Percentiles rank a stretch among this genome's conserved stretches.
Conservation (phyloP, 768 basidiomycete genomes). For the Rhizopogon vulgaris region DNA sequence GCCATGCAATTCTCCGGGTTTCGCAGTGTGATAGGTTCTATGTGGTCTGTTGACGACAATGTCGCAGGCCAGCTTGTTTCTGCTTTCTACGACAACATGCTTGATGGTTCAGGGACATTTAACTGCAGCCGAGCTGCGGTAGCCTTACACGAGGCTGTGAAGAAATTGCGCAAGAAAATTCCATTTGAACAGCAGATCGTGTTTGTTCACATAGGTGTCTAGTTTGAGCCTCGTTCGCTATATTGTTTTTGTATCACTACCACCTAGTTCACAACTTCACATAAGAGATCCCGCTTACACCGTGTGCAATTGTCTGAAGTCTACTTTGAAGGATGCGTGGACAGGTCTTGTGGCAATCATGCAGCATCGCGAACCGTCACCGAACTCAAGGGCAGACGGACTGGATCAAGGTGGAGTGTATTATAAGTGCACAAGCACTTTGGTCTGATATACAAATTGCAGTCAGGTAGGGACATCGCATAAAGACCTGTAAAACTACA, state of each 20-base stretch:
- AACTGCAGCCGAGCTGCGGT: background rate
- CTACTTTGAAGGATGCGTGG: background rate
- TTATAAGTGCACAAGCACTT: background rate
- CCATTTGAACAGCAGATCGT: background rate
- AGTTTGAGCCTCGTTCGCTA: background rate
- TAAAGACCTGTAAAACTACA: background rate
- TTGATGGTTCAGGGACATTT: background rate
- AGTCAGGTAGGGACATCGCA: background rate
- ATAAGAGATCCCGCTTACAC: too few species aligned
- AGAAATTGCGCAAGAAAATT: background rate
- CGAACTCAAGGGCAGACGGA: too few species aligned
- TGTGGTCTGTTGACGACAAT: slow-evolving; percentile 15
- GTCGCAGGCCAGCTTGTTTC: slow-evolving; percentile 1
- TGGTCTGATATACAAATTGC: background rate
- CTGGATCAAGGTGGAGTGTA: background rate
- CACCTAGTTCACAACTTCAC: too few species aligned
- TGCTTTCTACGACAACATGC: background rate
- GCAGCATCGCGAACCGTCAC: too few species aligned
- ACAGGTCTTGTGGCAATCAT: too few species aligned
- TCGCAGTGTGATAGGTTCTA: slow-evolving; percentile 13
- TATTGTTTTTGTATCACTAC: too few species aligned
- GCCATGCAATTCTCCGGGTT: slow-evolving; percentile 14
- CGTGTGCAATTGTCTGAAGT: too few species aligned
- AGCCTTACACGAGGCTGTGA: background rate
- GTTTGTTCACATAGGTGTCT: background rate